These are phyloP conservation scores for Aspergillus sparsus DNA, from an alignment of 495 filamentous ascomycete species.

Conservation along the genomic window DNA sequence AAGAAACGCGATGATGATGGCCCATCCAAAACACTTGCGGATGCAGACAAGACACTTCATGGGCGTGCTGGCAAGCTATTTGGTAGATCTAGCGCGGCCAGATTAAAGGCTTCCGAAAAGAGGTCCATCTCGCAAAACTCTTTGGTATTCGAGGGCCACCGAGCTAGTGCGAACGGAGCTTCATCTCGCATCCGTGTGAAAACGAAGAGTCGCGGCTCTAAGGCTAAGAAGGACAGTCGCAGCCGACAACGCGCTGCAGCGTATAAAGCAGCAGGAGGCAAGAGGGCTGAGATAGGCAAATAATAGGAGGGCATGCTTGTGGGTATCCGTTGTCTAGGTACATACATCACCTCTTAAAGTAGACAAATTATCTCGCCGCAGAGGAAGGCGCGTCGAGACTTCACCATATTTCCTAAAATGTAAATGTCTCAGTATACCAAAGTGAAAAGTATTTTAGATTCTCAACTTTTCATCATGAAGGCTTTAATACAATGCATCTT, in stretches of 20 bases:
- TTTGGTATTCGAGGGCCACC: slow-evolving; percentile 86
- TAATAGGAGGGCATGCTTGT: background rate
- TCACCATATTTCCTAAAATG: too few relatives aligned
- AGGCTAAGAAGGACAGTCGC: slow-evolving; percentile 52
- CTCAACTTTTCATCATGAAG: too few relatives aligned
- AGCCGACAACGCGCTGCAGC: slow-evolving; percentile 62
- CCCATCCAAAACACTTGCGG: slow-evolving; percentile 54
- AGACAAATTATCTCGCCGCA: too few relatives aligned
- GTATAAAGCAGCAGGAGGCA: slow-evolving; percentile 62
- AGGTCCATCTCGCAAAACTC: slow-evolving; percentile 49
- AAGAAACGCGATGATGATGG: slow-evolving; percentile 59
- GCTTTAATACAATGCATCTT: too few relatives aligned
- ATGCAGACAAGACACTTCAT: slow-evolving; percentile 68
- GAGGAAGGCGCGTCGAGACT: too few relatives aligned
- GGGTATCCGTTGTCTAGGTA: too few relatives aligned
- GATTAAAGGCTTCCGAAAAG: slow-evolving; percentile 52
- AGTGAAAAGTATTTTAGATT: too few relatives aligned
- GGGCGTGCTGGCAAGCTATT: slow-evolving; percentile 83
- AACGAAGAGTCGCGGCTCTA: slow-evolving; percentile 59
- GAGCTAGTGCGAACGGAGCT: slow-evolving; percentile 65
- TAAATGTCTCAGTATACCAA: too few relatives aligned
- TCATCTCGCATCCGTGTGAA: slow-evolving; percentile 61
- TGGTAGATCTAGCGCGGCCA: slow-evolving; percentile 72
- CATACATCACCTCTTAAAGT: too few relatives aligned
- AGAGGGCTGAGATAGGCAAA: slow-evolving; percentile 31